Conservation (phyloP, 2,329 filamentous ascomycete species). For the Fusarium cyanostomum region DNA sequence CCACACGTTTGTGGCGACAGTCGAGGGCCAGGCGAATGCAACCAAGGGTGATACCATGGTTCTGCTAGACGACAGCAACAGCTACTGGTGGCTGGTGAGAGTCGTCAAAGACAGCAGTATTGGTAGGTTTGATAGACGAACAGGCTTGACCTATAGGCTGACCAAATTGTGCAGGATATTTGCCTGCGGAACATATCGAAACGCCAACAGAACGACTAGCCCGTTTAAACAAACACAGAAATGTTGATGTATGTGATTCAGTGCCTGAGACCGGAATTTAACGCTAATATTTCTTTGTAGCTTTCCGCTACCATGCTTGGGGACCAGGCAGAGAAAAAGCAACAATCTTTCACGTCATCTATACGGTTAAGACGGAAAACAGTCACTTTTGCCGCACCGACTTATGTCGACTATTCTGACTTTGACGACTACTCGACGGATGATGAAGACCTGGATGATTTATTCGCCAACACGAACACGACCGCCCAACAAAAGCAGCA, state of each 20-base stretch:
- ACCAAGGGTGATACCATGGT: slow-evolving; percentile 99
- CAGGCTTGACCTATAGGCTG: slow-evolving; percentile 1
- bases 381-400: slow-evolving; percentile 85
- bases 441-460: slow-evolving; percentile 65
- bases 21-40: slow-evolving; percentile 97
- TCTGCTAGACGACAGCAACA: slow-evolving; percentile 96
- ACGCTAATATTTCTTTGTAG: slow-evolving; percentile 48
- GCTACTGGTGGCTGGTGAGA: slow-evolving; percentile 98
- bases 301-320: slow-evolving; percentile 70
- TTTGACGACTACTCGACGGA: slow-evolving; percentile 88
- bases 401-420: slow-evolving; percentile 88
- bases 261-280: background rate
- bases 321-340: slow-evolving; percentile 77
- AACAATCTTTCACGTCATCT: slow-evolving; percentile 78
- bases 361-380: slow-evolving; percentile 88
- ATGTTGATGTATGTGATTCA: slow-evolving; percentile 81
- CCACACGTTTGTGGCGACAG: slow-evolving; percentile 96
- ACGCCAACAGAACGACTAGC: slow-evolving; percentile 95
- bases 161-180: slow-evolving; percentile 72
- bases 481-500: slow-evolving; percentile 37
- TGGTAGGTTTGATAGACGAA: slow-evolving; percentile 55
- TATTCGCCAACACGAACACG: slow-evolving; percentile 48
- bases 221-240: slow-evolving; percentile 95
- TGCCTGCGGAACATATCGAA: slow-evolving; percentile 98
- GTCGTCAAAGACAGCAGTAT: slow-evolving; percentile 99